Percentiles rank a stretch among this genome's conserved stretches.
Conservation (phyloP, 768 basidiomycete genomes). For the Phylloporus sp. region DNA sequence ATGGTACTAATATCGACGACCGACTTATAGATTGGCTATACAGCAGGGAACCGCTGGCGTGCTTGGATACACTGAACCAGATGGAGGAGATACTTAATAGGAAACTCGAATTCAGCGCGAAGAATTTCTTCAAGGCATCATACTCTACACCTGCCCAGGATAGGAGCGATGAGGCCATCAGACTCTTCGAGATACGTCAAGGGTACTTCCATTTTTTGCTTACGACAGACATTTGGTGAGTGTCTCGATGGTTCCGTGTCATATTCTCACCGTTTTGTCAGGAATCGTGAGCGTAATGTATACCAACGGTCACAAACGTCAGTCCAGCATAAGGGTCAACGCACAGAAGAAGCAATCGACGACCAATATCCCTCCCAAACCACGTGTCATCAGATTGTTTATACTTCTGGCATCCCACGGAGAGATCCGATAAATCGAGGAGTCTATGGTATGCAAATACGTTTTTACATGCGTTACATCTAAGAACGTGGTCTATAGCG, state of each 20-base stretch:
- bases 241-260: background rate
- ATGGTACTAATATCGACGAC: background rate
- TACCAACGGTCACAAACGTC: background rate
- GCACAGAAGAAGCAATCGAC: background rate
- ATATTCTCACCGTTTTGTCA: background rate
- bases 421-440: background rate
- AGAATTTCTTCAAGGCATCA: background rate
- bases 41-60: conserved; percentile 1
- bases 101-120: background rate
- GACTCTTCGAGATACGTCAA: background rate
- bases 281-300: conserved; percentile 2
- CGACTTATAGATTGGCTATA: conserved; percentile 9
- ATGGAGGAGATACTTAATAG: conserved; percentile 6
- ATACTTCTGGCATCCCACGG: background rate
- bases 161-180: conserved; percentile 1
- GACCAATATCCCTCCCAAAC: background rate
- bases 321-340: no score
- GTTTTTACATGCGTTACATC: background rate
- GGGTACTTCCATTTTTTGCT: conserved; percentile 13
- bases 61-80: conserved; percentile 2
- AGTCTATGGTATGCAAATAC: background rate
- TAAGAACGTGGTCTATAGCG: background rate
- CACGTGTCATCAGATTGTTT: no score
- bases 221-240: conserved; percentile 12
- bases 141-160: background rate